Base-by-base conservation (phyloP, 176 grass and related monocot species). In the Zizania latifolia region DNA sequence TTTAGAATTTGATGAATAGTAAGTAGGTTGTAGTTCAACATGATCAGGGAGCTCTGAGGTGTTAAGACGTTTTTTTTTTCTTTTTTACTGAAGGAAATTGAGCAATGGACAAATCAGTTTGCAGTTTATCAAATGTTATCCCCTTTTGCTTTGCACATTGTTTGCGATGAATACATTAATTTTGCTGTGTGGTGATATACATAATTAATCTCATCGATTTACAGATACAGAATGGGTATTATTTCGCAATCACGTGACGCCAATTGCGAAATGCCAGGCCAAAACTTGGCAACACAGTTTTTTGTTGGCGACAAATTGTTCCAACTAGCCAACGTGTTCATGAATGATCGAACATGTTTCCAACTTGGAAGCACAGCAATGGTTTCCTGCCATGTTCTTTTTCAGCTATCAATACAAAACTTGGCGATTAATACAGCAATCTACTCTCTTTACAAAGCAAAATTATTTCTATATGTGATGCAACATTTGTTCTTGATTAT, bases 371-470 rank as follows among this genome's bases (percentile, higher is more conserved):
- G 28, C 62, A 70, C 63, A 38, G 40, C 62, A 72, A 39, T 28
- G 26, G 55, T 54, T 68, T 36, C 41, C 75, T 63, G 76, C 62
- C 36, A 43, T 75, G 75, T 56, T 75, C 41, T 39, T 10, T 60
- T 55, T 82, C 39, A 72, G 60, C 63, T 72, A 78, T 50, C 35
- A 77, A 82, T 21, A 57, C 57, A 40, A 82, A 82, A 82, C 70
- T 64, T 58, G 65, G 65, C 65, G 40, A 31, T 40, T 35, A 72
- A 57, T 68, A 79, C 27, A 44, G 23, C 29, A 30, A 45, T 35
- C 81, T 84, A 87, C 55, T 23, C 63, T 63, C 62, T 88, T 75
- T 84, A 84, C 86, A 83, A 17, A 22, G 68, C 68, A 68, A 48
- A 51, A 79, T 70, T 63, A 88, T 69, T 83, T 68, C 54, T 83